These are phyloP conservation scores for Trichoderma reesei DNA, from an alignment of 495 filamentous ascomycete genomes.

Conservation along the genomic window DNA sequence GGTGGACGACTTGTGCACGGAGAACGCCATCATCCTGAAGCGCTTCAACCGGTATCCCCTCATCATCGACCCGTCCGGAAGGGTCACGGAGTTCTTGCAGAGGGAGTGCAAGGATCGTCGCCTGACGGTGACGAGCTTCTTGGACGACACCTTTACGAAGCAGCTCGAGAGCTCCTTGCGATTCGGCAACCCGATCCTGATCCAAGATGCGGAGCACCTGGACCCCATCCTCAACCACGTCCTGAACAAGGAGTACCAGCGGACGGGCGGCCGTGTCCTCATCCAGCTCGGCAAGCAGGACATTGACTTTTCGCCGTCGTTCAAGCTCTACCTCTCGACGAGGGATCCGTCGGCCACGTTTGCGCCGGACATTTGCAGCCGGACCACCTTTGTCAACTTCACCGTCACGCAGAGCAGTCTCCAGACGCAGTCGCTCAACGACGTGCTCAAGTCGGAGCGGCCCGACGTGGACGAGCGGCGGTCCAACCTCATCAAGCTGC, in stretches of 20 bases:
- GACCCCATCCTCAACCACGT: constrained; percentile 98
- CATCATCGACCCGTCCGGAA: constrained; percentile 94
- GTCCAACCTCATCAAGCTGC: constrained; percentile 93
- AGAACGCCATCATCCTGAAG: constrained; percentile 95
- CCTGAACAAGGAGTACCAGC: constrained; percentile 98
- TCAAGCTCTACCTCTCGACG: constrained; percentile 91
- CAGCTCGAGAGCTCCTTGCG: constrained; percentile 91
- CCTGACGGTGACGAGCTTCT: constrained; percentile 93
- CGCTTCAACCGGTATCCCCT: constrained; percentile 96
- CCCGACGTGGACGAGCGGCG: constrained; percentile 96
- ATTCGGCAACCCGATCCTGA: constrained; percentile 97
- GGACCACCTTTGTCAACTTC: constrained; percentile 98
- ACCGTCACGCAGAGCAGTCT: constrained; percentile 98
- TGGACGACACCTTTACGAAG: constrained; percentile 96
- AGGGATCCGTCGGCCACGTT: constrained; percentile 93
- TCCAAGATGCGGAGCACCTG: constrained; percentile 94
- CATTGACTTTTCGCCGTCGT: constrained; percentile 97
- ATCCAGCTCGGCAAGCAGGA: constrained; percentile 98
- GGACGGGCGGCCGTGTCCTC: constrained; percentile 95
- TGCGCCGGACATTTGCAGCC: constrained; percentile 95
- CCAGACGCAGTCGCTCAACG: constrained; percentile 93
- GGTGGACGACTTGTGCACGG: constrained; percentile 97
- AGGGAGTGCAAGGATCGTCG: constrained; percentile 87
- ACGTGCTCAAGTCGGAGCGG: constrained; percentile 92
- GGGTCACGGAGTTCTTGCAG: constrained; percentile 88